Conservation (phyloP, 495 filamentous ascomycete species). For the Aspergillus ellipticus region DNA sequence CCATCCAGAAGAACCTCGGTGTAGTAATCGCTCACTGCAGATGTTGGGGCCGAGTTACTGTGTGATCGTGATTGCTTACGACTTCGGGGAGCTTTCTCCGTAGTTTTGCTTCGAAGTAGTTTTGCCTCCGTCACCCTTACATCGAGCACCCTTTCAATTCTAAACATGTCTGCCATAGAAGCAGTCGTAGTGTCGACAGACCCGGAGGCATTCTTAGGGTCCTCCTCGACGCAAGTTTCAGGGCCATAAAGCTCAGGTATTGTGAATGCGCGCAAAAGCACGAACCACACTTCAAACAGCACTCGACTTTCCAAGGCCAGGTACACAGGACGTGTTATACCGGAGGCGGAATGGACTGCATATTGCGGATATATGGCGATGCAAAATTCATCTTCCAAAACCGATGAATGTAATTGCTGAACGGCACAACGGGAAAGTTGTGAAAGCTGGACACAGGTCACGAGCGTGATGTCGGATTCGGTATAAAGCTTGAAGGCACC, state of each 20-base stretch:
- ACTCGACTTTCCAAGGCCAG: conserved; percentile 83
- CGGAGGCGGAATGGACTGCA: conserved; percentile 58
- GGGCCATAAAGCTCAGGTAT: conserved; percentile 88
- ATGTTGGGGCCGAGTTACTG: conserved; percentile 25
- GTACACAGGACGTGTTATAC: conserved; percentile 56
- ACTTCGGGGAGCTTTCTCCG: conserved; percentile 33
- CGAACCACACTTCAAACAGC: conserved; percentile 95
- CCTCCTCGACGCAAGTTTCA: conserved; percentile 30
- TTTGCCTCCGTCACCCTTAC: conserved; percentile 61
- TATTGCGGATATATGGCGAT: conserved; percentile 87
- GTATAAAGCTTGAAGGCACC: conserved; percentile 88
- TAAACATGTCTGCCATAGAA: conserved; percentile 55
- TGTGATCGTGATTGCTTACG: conserved; percentile 41
- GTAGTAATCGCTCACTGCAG: conserved; percentile 57
- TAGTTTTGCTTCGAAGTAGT: conserved; percentile 33
- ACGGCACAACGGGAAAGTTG: conserved; percentile 86
- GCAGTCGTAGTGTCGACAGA: conserved; percentile 16
- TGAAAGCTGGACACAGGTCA: conserved; percentile 82
- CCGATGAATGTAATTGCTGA: conserved; percentile 84
- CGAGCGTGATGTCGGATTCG: conserved; percentile 72
- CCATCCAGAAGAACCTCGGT: conserved; percentile 91
- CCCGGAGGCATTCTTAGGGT: conserved; percentile 22
- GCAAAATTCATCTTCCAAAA: conserved; percentile 90
- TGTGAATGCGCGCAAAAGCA: conserved; percentile 85
- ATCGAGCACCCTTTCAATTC: conserved; percentile 59